phyloP scores from a whole-genome alignment of 208 protist genomes.

The Wallacemonas rigidus region DNA sequence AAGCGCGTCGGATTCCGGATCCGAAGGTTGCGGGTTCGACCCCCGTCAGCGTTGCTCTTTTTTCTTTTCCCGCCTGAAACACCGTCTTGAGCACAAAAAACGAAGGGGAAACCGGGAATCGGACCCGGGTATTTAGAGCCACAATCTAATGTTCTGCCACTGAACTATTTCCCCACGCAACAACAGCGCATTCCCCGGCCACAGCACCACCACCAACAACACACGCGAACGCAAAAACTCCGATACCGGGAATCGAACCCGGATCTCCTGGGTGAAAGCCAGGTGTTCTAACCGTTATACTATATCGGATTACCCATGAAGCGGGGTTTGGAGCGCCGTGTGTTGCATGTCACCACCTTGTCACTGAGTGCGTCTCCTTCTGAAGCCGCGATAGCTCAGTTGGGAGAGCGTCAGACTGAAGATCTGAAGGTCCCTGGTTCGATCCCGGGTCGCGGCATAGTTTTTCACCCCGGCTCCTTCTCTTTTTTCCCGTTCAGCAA shows the following conservation, averaged over 20 bases:
- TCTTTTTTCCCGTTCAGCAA: too few species aligned
- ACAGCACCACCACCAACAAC: too few species aligned
- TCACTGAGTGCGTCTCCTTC: background rate
- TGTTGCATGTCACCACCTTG: too few species aligned
- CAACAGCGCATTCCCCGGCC: background rate
- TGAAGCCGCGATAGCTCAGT: conserved; percentile 82
- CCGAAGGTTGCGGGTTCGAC: conserved; percentile 29
- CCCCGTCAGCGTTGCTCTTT: conserved; percentile 22
- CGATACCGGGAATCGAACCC: conserved; percentile 82
- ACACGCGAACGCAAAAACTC: conserved; percentile 29
- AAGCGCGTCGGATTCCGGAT: conserved; percentile 25
- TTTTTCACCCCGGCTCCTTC: conserved; percentile 24
- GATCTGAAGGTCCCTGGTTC: conserved; percentile 91
- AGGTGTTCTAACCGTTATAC: conserved; percentile 81
- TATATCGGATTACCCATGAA: conserved; percentile 37
- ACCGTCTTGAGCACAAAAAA: conserved; percentile 6
- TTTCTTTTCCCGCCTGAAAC: too few species aligned
- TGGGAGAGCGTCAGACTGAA: conserved; percentile 92
- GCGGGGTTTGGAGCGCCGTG: too few species aligned
- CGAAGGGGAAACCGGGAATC: conserved; percentile 80
- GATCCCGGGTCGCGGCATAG: conserved; percentile 83
- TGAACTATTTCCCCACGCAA: conserved; percentile 70
- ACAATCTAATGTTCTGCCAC: conserved; percentile 89
- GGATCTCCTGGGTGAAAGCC: conserved; percentile 77
- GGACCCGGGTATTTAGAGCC: conserved; percentile 84